Conservation (phyloP, 176 grass and related monocot genomes). For the Ensete ventricosum region DNA sequence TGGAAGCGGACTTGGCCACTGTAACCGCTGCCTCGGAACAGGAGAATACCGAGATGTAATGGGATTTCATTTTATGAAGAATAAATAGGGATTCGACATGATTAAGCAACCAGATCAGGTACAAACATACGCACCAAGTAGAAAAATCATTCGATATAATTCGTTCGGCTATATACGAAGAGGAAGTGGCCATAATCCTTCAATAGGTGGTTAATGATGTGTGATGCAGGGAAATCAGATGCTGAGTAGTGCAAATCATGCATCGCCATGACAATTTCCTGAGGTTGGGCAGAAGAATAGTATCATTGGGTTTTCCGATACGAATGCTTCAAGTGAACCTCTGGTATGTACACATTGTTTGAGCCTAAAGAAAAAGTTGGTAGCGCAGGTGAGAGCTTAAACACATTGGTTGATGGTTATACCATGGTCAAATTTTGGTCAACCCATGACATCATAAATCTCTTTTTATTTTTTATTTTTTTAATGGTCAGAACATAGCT, state of each 20-base stretch:
- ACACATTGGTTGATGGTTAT: no score
- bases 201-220: background rate
- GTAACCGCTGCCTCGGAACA: slow-evolving; percentile 55
- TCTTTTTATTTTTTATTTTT: no score
- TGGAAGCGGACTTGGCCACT: slow-evolving; percentile 58
- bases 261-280: no score
- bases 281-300: background rate
- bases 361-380: no score
- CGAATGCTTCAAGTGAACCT: background rate
- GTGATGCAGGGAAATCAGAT: background rate
- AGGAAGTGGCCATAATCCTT: background rate
- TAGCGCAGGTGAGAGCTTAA: no score
- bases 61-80: slow-evolving; percentile 60
- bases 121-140: no score
- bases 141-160: no score
- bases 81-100: background rate
- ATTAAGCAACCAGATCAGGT: background rate
- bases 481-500: no score
- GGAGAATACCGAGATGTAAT: slow-evolving; percentile 68
- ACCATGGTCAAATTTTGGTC: no score
- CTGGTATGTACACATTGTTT: no score
- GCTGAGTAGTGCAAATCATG: background rate
- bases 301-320: background rate
- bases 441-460: no score
- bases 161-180: no score